Percentiles rank a stretch among this genome's conserved stretches.
Conservation (phyloP, 768 basidiomycete species). For the Ramaria sp. region DNA sequence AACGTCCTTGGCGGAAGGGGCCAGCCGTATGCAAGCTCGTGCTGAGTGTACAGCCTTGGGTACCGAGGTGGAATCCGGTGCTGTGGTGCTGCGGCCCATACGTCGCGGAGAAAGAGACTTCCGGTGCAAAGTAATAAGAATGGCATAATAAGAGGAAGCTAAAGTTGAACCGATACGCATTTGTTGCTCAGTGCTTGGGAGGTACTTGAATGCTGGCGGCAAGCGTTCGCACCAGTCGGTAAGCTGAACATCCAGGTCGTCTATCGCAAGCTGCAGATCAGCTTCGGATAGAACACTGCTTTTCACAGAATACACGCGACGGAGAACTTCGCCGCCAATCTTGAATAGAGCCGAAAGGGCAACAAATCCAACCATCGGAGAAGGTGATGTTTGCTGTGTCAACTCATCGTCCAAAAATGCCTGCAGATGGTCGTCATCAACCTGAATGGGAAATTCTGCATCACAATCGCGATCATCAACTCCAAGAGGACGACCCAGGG, state of each 20-base stretch:
- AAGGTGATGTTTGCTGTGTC: constrained; percentile 40
- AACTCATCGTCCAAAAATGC: constrained; percentile 62
- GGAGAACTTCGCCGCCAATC: constrained; percentile 72
- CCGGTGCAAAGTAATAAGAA: constrained; percentile 79
- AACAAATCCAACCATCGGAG: constrained; percentile 75
- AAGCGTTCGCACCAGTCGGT: constrained; percentile 78
- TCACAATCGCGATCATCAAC: constrained; percentile 88
- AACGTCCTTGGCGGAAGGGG: constrained; percentile 73
- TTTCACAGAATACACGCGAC: constrained; percentile 73
- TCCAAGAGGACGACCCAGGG: constrained; percentile 80
- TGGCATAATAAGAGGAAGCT: constrained; percentile 83
- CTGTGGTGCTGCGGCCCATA: constrained; percentile 59
- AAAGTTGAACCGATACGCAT: constrained; percentile 75
- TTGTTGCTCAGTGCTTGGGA: constrained; percentile 64
- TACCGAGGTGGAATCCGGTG: constrained; percentile 55
- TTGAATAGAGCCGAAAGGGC: constrained; percentile 71
- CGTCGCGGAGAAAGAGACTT: constrained; percentile 55
- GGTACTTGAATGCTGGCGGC: constrained; percentile 63
- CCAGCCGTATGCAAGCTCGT: constrained; percentile 75
- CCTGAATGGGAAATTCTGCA: constrained; percentile 70
- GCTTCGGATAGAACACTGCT: constrained; percentile 62
- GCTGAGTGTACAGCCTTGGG: constrained; percentile 76
- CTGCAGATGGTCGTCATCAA: constrained; percentile 70
- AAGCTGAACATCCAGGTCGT: constrained; percentile 65
- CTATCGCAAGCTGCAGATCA: constrained; percentile 71